Evolutionary conservation across 2,329 filamentous ascomycete genomes (phyloP).

Genomic region (Aspergillus quadrilineatus): DNA sequence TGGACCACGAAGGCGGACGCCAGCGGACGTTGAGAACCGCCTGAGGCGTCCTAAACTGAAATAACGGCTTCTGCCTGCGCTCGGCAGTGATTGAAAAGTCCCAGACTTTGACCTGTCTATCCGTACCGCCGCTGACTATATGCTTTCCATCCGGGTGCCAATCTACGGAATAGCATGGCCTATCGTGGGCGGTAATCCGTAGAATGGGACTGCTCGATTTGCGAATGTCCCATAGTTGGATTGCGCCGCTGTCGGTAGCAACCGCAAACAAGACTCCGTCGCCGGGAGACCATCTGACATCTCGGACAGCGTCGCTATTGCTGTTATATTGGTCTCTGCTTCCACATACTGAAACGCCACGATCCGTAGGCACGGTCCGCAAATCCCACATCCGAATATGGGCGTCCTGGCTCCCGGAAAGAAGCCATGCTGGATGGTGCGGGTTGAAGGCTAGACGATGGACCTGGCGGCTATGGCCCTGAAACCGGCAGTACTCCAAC

Average conservation of each 20-base stretch:
- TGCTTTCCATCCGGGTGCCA: conserved; percentile 68
- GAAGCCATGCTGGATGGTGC: conserved; percentile 57
- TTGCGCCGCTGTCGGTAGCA: conserved; percentile 62
- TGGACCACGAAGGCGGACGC: conserved; percentile 59
- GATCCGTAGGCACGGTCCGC: conserved; percentile 51
- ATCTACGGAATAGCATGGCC: conserved; percentile 61
- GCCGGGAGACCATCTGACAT: conserved; percentile 65
- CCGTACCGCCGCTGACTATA: conserved; percentile 61
- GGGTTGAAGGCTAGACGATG: conserved; percentile 66
- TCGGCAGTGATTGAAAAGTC: conserved; percentile 58
- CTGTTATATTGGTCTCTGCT: conserved; percentile 57
- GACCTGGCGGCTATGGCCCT: conserved; percentile 65
- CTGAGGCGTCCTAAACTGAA: conserved; percentile 60
- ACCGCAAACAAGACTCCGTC: conserved; percentile 64
- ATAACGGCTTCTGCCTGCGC: conserved; percentile 59
- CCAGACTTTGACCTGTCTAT: conserved; percentile 64
- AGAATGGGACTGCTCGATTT: conserved; percentile 57
- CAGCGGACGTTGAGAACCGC: conserved; percentile 63
- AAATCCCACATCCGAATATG: conserved; percentile 66
- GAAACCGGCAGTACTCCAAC: conserved; percentile 61
- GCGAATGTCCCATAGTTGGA: conserved; percentile 65
- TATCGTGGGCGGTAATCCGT: conserved; percentile 62
- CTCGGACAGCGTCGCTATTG: conserved; percentile 61
- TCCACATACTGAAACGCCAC: conserved; percentile 52
- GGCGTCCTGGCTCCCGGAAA: conserved; percentile 65